phyloP scores from a whole-genome alignment of 176 grass and related monocot genomes.

The Carex scoparia region DNA sequence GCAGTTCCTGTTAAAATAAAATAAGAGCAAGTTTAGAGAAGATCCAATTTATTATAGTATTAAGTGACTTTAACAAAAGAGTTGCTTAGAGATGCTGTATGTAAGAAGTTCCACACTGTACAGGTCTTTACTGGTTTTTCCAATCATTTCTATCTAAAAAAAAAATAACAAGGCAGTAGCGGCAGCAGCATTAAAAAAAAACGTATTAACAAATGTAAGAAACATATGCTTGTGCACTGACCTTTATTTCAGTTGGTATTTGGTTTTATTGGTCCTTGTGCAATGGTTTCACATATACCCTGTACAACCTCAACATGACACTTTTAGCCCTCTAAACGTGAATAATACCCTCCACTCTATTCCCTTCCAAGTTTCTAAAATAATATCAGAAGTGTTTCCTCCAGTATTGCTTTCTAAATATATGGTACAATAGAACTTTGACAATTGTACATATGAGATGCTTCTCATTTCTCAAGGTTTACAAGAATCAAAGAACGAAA shows the following conservation, averaged over 20 bases:
- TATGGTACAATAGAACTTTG: background rate
- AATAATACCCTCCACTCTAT: background rate
- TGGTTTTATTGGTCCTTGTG: background rate
- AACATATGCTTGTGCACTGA: background rate
- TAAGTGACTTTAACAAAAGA: background rate
- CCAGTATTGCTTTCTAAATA: background rate
- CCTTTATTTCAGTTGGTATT: background rate
- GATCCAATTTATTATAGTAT: background rate
- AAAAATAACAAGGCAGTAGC: background rate
- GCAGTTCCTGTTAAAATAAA: constrained; percentile 64
- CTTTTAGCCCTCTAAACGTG: background rate
- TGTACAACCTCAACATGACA: background rate
- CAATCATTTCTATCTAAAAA: background rate
- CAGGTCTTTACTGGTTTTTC: background rate
- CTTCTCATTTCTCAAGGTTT: background rate
- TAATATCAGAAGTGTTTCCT: background rate
- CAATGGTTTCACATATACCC: background rate
- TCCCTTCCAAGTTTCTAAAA: background rate
- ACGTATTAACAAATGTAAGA: background rate
- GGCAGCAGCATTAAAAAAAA: background rate
- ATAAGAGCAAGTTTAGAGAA: constrained; percentile 11
- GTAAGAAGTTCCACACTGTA: background rate
- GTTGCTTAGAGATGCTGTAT: background rate
- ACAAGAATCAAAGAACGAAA: background rate
- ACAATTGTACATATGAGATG: background rate